These are phyloP conservation scores for Boeremia lycopersici DNA, from an alignment of 2,329 filamentous ascomycete species.

Conservation along the genomic window DNA sequence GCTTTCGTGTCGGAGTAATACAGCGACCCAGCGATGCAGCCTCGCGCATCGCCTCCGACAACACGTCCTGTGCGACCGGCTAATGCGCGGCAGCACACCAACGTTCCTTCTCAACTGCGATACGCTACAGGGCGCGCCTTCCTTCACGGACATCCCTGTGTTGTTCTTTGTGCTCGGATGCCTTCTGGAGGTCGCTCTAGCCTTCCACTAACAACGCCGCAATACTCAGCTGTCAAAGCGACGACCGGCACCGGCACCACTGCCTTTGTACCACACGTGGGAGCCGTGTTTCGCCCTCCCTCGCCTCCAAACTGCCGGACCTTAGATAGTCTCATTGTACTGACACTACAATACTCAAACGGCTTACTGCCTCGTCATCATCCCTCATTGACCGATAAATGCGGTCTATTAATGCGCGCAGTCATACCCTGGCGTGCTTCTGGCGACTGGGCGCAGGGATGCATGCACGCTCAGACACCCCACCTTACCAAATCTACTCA, in stretches of 20 bases:
- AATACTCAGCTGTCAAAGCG: not conserved
- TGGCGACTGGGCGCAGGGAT: constrained; percentile 19
- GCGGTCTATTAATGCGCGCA: constrained; percentile 25
- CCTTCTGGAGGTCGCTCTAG: not conserved
- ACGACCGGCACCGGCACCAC: constrained; percentile 1
- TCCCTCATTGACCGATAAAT: constrained; percentile 20
- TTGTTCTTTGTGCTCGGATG: not conserved
- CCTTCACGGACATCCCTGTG: not conserved
- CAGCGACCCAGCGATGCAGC: not conserved
- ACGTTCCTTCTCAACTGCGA: not conserved
- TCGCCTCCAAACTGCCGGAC: constrained; percentile 17
- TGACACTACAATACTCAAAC: constrained; percentile 14
- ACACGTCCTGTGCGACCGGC: constrained; percentile 8
- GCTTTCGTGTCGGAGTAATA: not conserved
- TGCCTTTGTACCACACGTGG: constrained; percentile 16
- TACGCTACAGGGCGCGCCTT: not conserved
- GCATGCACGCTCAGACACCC: constrained; percentile 22
- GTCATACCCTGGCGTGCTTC: constrained; percentile 8
- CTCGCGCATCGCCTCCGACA: constrained; percentile 1
- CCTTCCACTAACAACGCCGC: not conserved
- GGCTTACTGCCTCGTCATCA: constrained; percentile 22
- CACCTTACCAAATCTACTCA: constrained; percentile 28
- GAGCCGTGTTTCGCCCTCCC: constrained; percentile 19
- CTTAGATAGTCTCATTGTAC: constrained; percentile 10
- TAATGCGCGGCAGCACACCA: constrained; percentile 1